Evolutionary conservation across 768 basidiomycete species (phyloP).

Genomic region (Paxillus involutus): DNA sequence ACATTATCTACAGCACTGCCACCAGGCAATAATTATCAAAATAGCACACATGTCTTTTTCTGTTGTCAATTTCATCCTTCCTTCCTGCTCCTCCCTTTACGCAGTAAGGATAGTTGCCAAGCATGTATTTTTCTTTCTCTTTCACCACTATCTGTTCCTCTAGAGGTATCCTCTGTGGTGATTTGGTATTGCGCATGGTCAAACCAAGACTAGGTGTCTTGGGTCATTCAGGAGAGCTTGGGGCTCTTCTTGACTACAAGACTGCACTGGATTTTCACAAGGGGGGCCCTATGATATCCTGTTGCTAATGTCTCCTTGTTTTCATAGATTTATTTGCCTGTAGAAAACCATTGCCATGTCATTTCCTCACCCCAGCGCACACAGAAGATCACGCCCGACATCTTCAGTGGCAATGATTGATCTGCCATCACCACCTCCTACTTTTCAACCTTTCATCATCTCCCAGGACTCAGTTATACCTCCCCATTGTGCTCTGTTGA

Average conservation of each 20-base stretch:
- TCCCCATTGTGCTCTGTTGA: not conserved
- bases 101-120: not conserved
- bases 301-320: not conserved
- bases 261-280: not conserved
- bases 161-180: not conserved
- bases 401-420: not conserved
- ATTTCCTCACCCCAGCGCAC: not conserved
- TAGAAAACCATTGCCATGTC: not conserved
- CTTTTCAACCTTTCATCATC: not conserved
- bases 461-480: not conserved
- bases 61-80: not conserved
- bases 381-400: not conserved
- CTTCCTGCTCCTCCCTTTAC: too few species aligned
- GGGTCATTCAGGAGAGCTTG: not conserved
- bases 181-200: not conserved
- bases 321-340: not conserved
- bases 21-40: not conserved
- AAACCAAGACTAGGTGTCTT: not conserved
- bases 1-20: not conserved
- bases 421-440: not conserved
- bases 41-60: not conserved
- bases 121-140: not conserved
- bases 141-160: not conserved
- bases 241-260: not conserved
- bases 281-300: not conserved